Conservation (phyloP, 2,329 filamentous ascomycete genomes). For the Tympanopsis confertula region DNA sequence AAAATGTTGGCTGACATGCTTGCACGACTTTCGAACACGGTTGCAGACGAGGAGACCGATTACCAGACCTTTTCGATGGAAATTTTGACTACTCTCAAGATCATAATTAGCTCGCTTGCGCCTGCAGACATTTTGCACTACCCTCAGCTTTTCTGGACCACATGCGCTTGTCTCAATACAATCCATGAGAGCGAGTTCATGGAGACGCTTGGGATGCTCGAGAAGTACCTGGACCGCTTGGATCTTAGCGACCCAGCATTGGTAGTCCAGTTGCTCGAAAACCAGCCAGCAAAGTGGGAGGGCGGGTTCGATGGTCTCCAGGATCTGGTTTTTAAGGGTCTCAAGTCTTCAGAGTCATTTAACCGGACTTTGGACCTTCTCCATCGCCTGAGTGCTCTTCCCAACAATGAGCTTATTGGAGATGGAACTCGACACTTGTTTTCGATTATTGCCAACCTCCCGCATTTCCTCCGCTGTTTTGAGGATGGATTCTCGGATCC, state of each 20-base stretch:
- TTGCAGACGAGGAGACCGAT: constrained; percentile 86
- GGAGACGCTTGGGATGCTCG: constrained; percentile 82
- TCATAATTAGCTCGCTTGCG: constrained; percentile 76
- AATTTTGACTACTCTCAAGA: constrained; percentile 85
- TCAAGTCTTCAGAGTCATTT: constrained; percentile 76
- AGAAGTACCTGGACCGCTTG: constrained; percentile 72
- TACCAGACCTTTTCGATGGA: constrained; percentile 98
- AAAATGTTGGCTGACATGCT: constrained; percentile 96
- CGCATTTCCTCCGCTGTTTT: constrained; percentile 69
- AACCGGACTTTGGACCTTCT: constrained; percentile 67
- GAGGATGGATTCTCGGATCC: constrained; percentile 50
- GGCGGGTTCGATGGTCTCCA: constrained; percentile 79
- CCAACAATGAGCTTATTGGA: constrained; percentile 70
- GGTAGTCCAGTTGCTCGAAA: constrained; percentile 61
- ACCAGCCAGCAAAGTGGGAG: constrained; percentile 78
- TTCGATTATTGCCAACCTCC: constrained; percentile 81
- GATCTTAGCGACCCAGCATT: constrained; percentile 64
- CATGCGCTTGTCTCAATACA: constrained; percentile 87
- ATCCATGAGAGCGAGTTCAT: constrained; percentile 93
- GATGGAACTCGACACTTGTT: constrained; percentile 74
- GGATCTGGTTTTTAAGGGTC: constrained; percentile 76
- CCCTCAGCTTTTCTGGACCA: constrained; percentile 95
- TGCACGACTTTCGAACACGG: constrained; percentile 85
- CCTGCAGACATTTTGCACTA: constrained; percentile 73
- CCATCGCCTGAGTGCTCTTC: constrained; percentile 66